Base-by-base conservation (phyloP, 2,329 filamentous ascomycete species). In the Aspergillus ruber region DNA sequence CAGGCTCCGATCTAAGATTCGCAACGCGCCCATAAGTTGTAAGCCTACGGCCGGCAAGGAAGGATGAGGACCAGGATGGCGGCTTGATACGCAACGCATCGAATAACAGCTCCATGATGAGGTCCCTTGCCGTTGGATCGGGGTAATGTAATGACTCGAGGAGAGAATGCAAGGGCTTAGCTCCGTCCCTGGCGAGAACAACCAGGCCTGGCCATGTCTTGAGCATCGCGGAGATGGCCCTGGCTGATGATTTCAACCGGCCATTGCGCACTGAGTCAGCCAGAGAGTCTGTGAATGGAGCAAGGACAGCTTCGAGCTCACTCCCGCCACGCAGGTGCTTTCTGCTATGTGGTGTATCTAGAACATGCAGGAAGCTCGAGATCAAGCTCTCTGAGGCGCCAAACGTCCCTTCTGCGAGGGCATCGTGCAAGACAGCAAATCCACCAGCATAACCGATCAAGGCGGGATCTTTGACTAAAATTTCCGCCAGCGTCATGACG, bases 1-100 rank as follows among this genome's bases (percentile, higher is more conserved):
- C 73, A 40, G 75, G 68, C 23, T 83, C 76, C 1, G 83, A 77
- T 56, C 88, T 89, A 44, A 97, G 73, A 51, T 89, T 93, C 6
- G 89, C 84, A 33, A 97, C 90, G 58, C 94, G 81, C n/a, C 90
- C 91, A 65, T 98, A 98, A 0, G 93, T 98, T 0, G 94, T 98
- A 42, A 98, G 75, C 50, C 94, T 80, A 55, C 93, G 82, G 6
- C 93, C 94, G 32, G 94, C 93, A 42, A 98, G 79, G 65, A 95
- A 98, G 0, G 91, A 94, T 0, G 89, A 90, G 6, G 93, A 94
- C 93, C 93, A 98, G 7, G 90, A 84, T 39, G 93, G 83, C 49
- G 90, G 85, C 58, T 97, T 97, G 62, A 98, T 96, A 32, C 91
- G 83, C 44, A 98, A 71, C 17, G 84, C 78, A 58, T 85, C 82